Evolutionary conservation across 139 green algal species (phyloP).

Genomic region (Nannochloris sp.): DNA sequence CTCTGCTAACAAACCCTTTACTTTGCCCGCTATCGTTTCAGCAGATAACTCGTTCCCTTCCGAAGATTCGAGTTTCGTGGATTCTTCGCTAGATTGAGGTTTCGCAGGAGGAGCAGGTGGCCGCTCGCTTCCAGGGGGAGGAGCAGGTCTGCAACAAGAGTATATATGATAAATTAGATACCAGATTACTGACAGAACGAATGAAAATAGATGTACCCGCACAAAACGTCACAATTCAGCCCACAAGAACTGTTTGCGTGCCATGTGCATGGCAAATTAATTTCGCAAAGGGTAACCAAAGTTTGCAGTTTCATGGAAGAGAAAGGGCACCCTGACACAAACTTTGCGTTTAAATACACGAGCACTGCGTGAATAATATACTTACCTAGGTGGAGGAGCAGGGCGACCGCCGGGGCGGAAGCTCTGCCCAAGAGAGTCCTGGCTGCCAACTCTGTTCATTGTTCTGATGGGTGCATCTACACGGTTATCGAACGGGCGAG

Average conservation of each 20-base stretch:
- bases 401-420: slow-evolving; percentile 26
- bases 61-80: neutral
- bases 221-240: neutral
- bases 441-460: slow-evolving; percentile 17
- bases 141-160: neutral
- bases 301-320: neutral
- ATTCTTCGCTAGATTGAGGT: neutral
- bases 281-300: neutral
- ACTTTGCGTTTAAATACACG: neutral
- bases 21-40: slow-evolving; percentile 14
- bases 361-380: neutral
- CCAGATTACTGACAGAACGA: neutral
- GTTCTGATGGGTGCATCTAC: slow-evolving; percentile 36
- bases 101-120: neutral
- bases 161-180: no score
- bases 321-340: neutral
- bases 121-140: neutral
- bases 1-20: slow-evolving; percentile 18
- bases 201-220: neutral
- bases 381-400: neutral
- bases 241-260: neutral
- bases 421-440: slow-evolving; percentile 15
- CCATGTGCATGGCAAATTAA: neutral
- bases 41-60: neutral
- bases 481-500: slow-evolving; percentile 21